Evolutionary conservation across 2,329 filamentous ascomycete species (phyloP).

Genomic region (Bisporella sp.): DNA sequence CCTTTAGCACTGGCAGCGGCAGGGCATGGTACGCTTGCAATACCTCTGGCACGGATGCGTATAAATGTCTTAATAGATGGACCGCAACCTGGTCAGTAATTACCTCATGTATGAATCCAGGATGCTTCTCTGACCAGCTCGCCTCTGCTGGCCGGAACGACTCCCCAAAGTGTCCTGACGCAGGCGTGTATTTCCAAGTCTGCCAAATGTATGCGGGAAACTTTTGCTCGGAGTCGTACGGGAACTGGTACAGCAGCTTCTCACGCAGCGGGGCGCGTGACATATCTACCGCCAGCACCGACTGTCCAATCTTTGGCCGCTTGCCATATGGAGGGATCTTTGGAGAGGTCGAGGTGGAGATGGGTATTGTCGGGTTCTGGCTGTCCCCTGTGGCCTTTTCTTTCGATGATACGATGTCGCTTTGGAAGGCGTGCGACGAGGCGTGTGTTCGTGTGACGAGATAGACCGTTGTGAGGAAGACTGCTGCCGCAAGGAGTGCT

Average conservation of each 20-base stretch:
- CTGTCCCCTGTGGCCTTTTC: conserved; percentile 2
- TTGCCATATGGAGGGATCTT: conserved; percentile 7
- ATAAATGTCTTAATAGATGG: conserved; percentile 78
- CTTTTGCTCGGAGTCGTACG: conserved; percentile 80
- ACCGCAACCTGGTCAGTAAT: conserved; percentile 85
- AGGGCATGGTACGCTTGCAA: conserved; percentile 69
- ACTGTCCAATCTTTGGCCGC: conserved; percentile 14
- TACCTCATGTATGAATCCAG: conserved; percentile 91
- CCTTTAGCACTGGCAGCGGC: conserved; percentile 68
- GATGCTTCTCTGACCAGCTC: conserved; percentile 82
- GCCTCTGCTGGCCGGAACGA: conserved; percentile 77
- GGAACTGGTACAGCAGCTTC: conserved; percentile 89
- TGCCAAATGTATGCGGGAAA: conserved; percentile 99
- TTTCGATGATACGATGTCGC: not conserved
- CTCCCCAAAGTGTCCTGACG: conserved; percentile 66
- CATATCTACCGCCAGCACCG: conserved; percentile 43
- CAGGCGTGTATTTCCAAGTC: conserved; percentile 88
- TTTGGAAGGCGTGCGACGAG: conserved; percentile 10
- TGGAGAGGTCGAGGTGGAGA: conserved; percentile 10
- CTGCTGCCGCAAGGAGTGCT: conserved; percentile 63
- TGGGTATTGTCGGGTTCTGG: conserved; percentile 9
- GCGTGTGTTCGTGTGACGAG: conserved; percentile 57
- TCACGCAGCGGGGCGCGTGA: conserved; percentile 64
- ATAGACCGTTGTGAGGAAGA: conserved; percentile 63
- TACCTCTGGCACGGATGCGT: conserved; percentile 73